Conservation (phyloP, 2,329 filamentous ascomycete species). For the Penicillium sp. region DNA sequence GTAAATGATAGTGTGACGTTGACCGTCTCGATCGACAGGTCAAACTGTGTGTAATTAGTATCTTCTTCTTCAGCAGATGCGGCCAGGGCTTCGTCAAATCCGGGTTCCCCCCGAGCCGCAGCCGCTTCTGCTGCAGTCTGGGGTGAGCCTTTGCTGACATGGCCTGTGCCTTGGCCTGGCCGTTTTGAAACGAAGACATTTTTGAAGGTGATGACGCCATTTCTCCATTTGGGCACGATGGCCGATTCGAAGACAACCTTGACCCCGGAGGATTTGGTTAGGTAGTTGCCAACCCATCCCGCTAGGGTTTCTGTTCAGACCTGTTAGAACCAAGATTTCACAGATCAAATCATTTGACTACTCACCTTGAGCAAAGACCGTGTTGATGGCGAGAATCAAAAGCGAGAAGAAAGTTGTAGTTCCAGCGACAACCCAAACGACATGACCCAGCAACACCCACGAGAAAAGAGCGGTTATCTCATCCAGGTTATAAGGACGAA, state of each 20-base stretch:
- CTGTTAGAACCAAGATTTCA: neutral
- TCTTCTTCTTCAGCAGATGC: conserved; percentile 66
- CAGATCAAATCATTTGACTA: conserved; percentile 25
- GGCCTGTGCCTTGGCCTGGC: conserved; percentile 77
- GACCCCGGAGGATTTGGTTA: conserved; percentile 89
- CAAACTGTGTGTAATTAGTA: conserved; percentile 96
- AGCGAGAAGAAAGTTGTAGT: conserved; percentile 97
- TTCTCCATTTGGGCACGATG: conserved; percentile 93
- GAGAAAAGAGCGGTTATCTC: conserved; percentile 95
- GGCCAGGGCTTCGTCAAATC: conserved; percentile 41
- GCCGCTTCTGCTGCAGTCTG: conserved; percentile 79
- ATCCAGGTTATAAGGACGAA: conserved; percentile 90
- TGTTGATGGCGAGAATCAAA: conserved; percentile 88
- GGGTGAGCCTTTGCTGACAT: conserved; percentile 90
- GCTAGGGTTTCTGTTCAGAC: conserved; percentile 76
- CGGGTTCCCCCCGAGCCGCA: conserved; percentile 54
- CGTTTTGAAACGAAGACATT: conserved; percentile 94
- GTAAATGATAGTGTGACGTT: conserved; percentile 95
- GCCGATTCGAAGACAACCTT: conserved; percentile 97
- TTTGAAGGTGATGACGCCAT: conserved; percentile 92
- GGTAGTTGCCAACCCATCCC: conserved; percentile 89
- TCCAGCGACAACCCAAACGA: conserved; percentile 93
- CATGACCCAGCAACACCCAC: conserved; percentile 90
- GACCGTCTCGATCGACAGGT: conserved; percentile 89
- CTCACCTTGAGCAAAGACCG: conserved; percentile 88